A percentile compares a stretch with the other conserved stretches of the same genome.
Evolutionary conservation across 495 filamentous ascomycete genomes (phyloP).

Genomic region (Penicillium manginii): DNA sequence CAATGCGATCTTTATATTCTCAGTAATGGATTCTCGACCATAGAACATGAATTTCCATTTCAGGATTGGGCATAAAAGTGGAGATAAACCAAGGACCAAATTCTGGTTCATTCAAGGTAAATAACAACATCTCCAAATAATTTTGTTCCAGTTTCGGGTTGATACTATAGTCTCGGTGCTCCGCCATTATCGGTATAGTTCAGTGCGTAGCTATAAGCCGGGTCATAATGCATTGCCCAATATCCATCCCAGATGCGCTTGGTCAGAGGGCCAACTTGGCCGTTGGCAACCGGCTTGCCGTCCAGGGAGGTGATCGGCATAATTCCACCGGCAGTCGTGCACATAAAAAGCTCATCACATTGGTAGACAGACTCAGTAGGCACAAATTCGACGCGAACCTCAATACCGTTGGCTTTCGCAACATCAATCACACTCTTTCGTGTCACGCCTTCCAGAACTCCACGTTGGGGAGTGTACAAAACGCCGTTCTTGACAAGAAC

Average conservation of each 20-base stretch:
- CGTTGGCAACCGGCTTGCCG: slow-evolving; percentile 36
- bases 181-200: not conserved
- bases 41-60: too few relatives aligned
- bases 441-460: slow-evolving; percentile 38
- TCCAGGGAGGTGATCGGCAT: slow-evolving; percentile 45
- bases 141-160: not conserved
- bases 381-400: slow-evolving; percentile 31
- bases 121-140: not conserved
- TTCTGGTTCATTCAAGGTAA: too few relatives aligned
- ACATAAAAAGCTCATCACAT: slow-evolving; percentile 43
- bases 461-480: slow-evolving; percentile 37
- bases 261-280: slow-evolving; percentile 40
- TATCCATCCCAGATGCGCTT: slow-evolving; percentile 46
- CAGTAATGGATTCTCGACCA: too few relatives aligned
- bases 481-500: slow-evolving; percentile 34
- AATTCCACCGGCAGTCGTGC: slow-evolving; percentile 44
- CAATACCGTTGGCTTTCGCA: slow-evolving; percentile 23
- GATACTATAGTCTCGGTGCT: not conserved
- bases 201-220: slow-evolving; percentile 28
- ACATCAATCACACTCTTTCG: slow-evolving; percentile 40
- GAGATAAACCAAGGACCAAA: too few relatives aligned
- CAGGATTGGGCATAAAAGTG: too few relatives aligned
- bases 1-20: too few relatives aligned
- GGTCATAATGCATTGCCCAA: slow-evolving; percentile 43
- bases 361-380: slow-evolving; percentile 35